phyloP scores from a whole-genome alignment of 371 early-diverging fungal species.

The Actinomortierella ambigua region DNA sequence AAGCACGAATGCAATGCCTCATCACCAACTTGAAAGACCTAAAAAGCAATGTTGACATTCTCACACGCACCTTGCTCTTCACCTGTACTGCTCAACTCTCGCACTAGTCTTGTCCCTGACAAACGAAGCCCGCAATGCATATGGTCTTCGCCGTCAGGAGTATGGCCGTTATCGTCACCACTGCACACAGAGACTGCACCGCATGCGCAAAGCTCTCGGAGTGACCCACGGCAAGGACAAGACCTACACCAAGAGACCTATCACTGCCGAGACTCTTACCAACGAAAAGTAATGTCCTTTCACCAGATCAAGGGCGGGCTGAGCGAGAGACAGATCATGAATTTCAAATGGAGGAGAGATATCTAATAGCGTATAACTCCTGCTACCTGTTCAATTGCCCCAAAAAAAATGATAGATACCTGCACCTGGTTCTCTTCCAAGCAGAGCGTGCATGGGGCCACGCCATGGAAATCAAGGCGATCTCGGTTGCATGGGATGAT shows the following conservation, averaged over 20 bases:
- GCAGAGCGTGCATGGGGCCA: constrained; percentile 84
- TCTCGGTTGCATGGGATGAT: constrained; percentile 60
- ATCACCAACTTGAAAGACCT: no score
- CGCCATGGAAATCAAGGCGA: constrained; percentile 77
- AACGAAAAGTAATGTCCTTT: constrained; percentile 54
- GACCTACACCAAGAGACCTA: constrained; percentile 50
- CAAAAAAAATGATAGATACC: constrained; percentile 45
- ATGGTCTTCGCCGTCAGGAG: constrained; percentile 85
- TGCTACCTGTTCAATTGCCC: no score
- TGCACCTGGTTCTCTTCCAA: constrained; percentile 69
- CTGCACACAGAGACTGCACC: constrained; percentile 70
- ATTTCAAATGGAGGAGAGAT: not conserved
- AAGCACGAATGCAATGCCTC: no score
- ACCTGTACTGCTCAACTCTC: not conserved
- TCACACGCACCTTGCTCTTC: no score
- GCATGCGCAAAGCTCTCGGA: constrained; percentile 64
- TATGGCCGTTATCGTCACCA: constrained; percentile 79
- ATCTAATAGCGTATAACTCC: not conserved
- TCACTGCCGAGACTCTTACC: constrained; percentile 52
- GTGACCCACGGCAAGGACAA: constrained; percentile 64
- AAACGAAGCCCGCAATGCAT: constrained; percentile 77
- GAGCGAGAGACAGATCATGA: not conserved
- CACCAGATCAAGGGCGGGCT: not conserved
- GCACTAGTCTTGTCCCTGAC: constrained; percentile 56
- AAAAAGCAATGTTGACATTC: no score